These are phyloP conservation scores for Pythium periplocum DNA, from an alignment of 352 stramenopile species.

Conservation along the genomic window DNA sequence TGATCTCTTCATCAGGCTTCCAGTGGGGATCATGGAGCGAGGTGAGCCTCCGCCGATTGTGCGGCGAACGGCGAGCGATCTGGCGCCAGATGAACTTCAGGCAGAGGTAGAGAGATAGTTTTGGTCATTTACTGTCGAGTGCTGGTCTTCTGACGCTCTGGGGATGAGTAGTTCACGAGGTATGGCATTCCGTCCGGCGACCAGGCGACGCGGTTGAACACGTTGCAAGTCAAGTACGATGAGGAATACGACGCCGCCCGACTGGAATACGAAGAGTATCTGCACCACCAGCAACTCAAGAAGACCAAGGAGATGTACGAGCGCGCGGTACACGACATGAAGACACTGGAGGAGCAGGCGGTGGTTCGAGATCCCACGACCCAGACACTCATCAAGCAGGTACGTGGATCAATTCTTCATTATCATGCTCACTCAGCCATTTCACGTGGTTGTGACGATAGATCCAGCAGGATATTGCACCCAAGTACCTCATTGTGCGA, in stretches of 20 bases:
- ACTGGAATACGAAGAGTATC: constrained; percentile 31
- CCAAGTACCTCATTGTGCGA: constrained; percentile 42
- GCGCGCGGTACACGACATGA: constrained; percentile 27
- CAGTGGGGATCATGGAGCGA: no score
- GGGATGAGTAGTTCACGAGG: constrained; percentile 29
- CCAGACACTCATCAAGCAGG: constrained; percentile 39
- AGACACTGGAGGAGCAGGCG: constrained; percentile 32
- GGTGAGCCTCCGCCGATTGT: constrained; percentile 18
- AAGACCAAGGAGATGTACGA: constrained; percentile 44
- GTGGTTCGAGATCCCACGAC: constrained; percentile 39
- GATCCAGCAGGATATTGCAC: constrained; percentile 42
- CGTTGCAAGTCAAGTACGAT: constrained; percentile 56
- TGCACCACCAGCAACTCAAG: constrained; percentile 34
- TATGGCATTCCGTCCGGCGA: constrained; percentile 52
- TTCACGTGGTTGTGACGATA: constrained; percentile 10
- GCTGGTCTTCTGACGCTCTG: neutral
- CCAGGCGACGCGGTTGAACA: constrained; percentile 26
- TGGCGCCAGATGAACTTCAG: constrained; percentile 52
- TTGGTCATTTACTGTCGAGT: neutral
- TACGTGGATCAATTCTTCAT: neutral
- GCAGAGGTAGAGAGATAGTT: constrained; percentile 30
- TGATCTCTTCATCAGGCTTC: no score
- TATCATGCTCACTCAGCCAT: neutral
- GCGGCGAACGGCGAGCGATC: constrained; percentile 34
- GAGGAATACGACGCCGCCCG: constrained; percentile 43